phyloP scores from a whole-genome alignment of 176 grass and related monocot species.

The Phragmites australis region DNA sequence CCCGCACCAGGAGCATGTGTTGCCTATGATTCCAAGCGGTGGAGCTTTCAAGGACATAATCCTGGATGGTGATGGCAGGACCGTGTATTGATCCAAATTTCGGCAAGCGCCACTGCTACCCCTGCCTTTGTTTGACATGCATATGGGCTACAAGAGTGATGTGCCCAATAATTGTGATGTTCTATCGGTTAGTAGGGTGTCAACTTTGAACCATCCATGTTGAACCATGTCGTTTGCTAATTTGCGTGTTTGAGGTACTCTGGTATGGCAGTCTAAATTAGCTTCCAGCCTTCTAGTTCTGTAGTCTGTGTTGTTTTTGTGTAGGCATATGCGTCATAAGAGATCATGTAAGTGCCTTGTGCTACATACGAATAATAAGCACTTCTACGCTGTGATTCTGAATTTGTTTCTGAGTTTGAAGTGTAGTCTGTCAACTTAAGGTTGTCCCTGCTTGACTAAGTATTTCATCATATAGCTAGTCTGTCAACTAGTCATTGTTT shows the following conservation, averaged over 20 bases:
- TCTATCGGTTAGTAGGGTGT: constrained; percentile 1
- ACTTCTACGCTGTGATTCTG: constrained; percentile 28
- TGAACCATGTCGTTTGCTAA: not conserved
- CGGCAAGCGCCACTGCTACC: not conserved
- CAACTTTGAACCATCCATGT: not conserved
- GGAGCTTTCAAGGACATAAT: constrained; percentile 96
- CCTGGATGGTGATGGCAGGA: constrained; percentile 93
- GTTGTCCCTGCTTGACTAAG: no score
- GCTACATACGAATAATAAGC: constrained; percentile 51
- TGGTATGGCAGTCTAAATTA: constrained; percentile 27
- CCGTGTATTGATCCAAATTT: constrained; percentile 46
- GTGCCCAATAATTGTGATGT: not conserved
- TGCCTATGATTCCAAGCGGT: constrained; percentile 96
- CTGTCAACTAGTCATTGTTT: no score
- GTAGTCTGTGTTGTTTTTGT: constrained; percentile 25
- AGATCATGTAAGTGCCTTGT: constrained; percentile 36
- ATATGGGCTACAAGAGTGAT: constrained; percentile 24
- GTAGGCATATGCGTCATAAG: constrained; percentile 31
- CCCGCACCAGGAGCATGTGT: constrained; percentile 90
- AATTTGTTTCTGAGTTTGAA: not conserved
- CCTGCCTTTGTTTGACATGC: not conserved
- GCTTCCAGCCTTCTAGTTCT: constrained; percentile 18
- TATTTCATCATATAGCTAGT: no score
- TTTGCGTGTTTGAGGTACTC: constrained; percentile 34
- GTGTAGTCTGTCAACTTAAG: no score